phyloP scores from a whole-genome alignment of 2,329 filamentous ascomycete species.

The Sarocladium brachiariae region DNA sequence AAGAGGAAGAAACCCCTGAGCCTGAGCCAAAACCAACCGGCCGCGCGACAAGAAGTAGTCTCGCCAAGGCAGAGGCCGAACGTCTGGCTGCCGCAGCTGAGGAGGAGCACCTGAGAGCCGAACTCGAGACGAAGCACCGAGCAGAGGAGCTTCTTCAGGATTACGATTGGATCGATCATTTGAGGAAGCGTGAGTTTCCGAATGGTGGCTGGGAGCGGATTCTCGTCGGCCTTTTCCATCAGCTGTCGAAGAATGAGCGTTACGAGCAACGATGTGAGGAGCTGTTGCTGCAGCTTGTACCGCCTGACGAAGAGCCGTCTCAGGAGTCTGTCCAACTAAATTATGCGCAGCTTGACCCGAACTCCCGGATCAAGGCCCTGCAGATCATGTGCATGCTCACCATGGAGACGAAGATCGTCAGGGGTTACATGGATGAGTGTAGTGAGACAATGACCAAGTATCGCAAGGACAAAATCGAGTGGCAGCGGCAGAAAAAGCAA shows the following conservation, averaged over 20 bases:
- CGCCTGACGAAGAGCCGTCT: conserved; percentile 66
- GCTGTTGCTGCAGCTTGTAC: conserved; percentile 74
- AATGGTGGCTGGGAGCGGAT: conserved; percentile 90
- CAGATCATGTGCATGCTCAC: conserved; percentile 84
- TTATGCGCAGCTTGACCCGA: conserved; percentile 74
- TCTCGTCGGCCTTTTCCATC: conserved; percentile 77
- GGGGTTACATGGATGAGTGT: conserved; percentile 85
- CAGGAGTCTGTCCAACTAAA: conserved; percentile 64
- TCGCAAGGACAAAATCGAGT: conserved; percentile 92
- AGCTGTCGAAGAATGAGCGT: conserved; percentile 69
- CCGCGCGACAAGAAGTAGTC: conserved; percentile 76
- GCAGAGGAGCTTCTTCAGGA: conserved; percentile 69
- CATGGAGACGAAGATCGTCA: conserved; percentile 76
- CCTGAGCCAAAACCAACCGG: conserved; percentile 60
- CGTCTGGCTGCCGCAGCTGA: conserved; percentile 50
- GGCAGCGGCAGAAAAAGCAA: conserved; percentile 69
- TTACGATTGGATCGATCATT: conserved; percentile 78
- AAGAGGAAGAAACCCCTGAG: conserved; percentile 57
- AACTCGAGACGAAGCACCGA: conserved; percentile 51
- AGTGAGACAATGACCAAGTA: conserved; percentile 91
- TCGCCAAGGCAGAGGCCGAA: conserved; percentile 74
- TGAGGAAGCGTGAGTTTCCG: conserved; percentile 76
- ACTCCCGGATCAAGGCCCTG: conserved; percentile 70
- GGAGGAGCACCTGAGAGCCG: conserved; percentile 36
- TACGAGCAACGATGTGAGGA: conserved; percentile 69